These are phyloP conservation scores for Trichosanthes truncata DNA, from an alignment of 306 rosid genomes.

Conservation along the genomic window DNA sequence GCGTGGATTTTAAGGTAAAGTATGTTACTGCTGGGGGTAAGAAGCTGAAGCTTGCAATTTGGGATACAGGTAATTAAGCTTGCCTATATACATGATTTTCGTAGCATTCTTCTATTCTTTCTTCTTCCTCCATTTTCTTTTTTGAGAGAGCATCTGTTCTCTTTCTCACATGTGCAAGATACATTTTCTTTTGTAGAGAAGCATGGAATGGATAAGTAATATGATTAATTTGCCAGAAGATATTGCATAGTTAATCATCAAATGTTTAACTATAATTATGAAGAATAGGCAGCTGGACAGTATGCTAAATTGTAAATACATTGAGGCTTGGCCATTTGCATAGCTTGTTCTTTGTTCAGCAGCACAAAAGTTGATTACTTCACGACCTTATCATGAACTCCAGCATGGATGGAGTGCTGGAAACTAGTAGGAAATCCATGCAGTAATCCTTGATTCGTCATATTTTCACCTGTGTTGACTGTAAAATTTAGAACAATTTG, in stretches of 20 bases:
- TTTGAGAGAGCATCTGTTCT: background rate
- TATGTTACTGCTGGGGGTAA: constrained; percentile 54
- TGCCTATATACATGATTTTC: background rate
- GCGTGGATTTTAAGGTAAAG: constrained; percentile 87
- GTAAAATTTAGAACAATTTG: background rate
- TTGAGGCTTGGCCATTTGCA: background rate
- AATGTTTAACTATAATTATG: background rate
- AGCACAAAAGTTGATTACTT: background rate
- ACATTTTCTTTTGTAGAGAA: background rate
- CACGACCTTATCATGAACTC: background rate
- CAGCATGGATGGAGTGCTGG: background rate
- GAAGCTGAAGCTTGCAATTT: constrained; percentile 76
- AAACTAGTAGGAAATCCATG: background rate
- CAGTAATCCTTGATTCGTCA: background rate
- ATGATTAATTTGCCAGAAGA: background rate
- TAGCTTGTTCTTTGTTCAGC: background rate
- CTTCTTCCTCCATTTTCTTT: background rate
- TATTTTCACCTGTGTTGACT: background rate
- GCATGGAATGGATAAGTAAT: background rate
- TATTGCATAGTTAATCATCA: background rate
- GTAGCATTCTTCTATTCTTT: background rate
- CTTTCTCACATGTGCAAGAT: background rate
- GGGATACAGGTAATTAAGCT: constrained; percentile 71
- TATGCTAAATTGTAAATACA: background rate
- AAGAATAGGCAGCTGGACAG: background rate